Evolutionary conservation across 2,329 filamentous ascomycete species (phyloP), one percentile per base, ranked within the genome.

Genomic region (Dactylonectria estremocensis): DNA sequence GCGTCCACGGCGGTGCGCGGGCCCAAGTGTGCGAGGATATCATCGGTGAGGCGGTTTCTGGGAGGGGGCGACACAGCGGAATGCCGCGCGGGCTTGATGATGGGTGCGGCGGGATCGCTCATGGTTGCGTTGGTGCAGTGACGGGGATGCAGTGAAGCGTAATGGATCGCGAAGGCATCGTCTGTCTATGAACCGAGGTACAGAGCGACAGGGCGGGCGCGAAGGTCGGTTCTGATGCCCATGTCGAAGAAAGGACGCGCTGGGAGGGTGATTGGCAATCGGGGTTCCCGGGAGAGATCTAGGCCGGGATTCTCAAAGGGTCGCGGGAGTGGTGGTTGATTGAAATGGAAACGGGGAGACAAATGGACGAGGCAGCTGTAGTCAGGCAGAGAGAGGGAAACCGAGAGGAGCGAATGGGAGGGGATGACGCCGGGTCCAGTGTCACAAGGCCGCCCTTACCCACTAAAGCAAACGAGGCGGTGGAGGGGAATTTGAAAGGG

Each of bases 1-100:
- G 89, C 87, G 66, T 90, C 86, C 67, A 92, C 82, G 28, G 88
- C 90, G 31, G 86, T 86, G 43, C 87, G 82, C 1, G 91, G 91
- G 4, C 88, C 86, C 31, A 93, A 83, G 74, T 88, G 86, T 67
- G 86, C 82, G 64, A 93, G 84, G 43, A 93, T 83, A 70, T 91
- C 89, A 76, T 92, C 89, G 56, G 80, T 77, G 33, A 77, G 80
- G 61, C 81, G 83, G 59, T 82, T 82, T 69, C 83, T 76, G 52
- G 74, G 84, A n/a, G 84, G 80, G 22, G 86, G 85, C 9, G 86
- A 86, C 65, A 76, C 74, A 48, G 78, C 72, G 64, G 76, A 72
- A 64, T 79, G 77, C 74, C 80, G 75, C 73, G 75, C 73, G 55
- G 80, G 78, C 77, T 76, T 77, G 59, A 77, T 70, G 40, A 81